phyloP scores from a whole-genome alignment of 371 early-diverging fungal genomes.

The Apophysomyces elegans region DNA sequence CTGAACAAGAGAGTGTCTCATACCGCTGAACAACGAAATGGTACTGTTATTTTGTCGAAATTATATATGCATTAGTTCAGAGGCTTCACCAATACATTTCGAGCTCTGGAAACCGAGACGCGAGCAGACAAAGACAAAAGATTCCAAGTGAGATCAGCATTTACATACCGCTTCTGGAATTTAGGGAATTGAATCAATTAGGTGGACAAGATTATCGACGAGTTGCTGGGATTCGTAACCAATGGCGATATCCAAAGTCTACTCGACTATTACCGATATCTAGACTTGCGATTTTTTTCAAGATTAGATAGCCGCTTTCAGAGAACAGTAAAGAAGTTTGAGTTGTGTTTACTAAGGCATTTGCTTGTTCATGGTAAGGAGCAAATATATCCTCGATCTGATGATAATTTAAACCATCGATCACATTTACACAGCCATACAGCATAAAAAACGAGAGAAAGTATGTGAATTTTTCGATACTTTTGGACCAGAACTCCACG shows the following conservation, averaged over 20 bases:
- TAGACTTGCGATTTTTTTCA: conserved; percentile 70
- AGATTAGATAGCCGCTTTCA: conserved; percentile 67
- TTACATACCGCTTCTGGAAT: not conserved
- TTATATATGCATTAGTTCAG: conserved; percentile 53
- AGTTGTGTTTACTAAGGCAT: conserved; percentile 63
- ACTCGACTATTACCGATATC: conserved; percentile 67
- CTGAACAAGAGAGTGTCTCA: not conserved
- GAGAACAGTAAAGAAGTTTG: conserved; percentile 67
- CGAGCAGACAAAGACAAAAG: conserved; percentile 66
- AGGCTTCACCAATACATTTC: conserved; percentile 67
- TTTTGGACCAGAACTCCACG: conserved; percentile 64
- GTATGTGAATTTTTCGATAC: conserved; percentile 67
- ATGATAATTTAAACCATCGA: too few relatives aligned
- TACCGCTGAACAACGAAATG: conserved; percentile 1
- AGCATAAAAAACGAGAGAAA: conserved; percentile 62
- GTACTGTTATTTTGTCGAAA: not conserved
- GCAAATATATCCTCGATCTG: not conserved
- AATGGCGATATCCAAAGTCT: conserved; percentile 62
- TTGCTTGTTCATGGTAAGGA: conserved; percentile 64
- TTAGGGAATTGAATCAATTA: conserved; percentile 19
- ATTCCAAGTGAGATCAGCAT: conserved; percentile 53
- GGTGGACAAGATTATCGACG: conserved; percentile 73
- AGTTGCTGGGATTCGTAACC: conserved; percentile 54
- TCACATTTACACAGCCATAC: conserved; percentile 49
- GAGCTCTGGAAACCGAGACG: conserved; percentile 64